Evolutionary conservation across 306 rosid genomes (phyloP), one percentile per base, ranked within the genome.

Genomic region (Lagenaria siceraria): DNA sequence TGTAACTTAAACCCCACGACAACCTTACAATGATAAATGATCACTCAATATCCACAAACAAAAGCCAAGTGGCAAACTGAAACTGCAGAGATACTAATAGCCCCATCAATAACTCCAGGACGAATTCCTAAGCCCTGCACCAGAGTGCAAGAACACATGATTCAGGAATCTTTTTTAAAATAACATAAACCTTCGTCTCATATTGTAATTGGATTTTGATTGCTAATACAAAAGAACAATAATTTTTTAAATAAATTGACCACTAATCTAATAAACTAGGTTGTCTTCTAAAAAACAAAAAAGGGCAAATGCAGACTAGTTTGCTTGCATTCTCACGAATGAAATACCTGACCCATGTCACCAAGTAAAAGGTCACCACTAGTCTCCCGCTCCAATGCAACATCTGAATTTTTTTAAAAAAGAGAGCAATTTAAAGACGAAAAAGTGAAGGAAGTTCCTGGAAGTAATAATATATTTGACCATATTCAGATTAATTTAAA

Each of bases 261-360:
- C 9, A 17, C 58, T 46, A 2, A 51, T n/a, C n/a, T 19, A 35
- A 24, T 40, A 13, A 42, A 43, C 62, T 73, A 72, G 19, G 17
- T 5, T 27, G 66, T 0, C 35, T 51, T 51, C 8, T 17, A 5
- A 51, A 7, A 2, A 43, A 11, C 10, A 3, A 51, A 49, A 46
- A 14, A 42, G 19, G 8, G 0, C 21, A 51, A 0, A 59, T 12
- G 64, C 13, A 70, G 15, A 43, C 48, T 52, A 22, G 15, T 15
- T 73, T 17, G 52, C n/a, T 42, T 3, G 42, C 46, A 51, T 27
- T 73, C 10, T 29, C 43, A 31, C 27, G 19, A 53, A 31, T 51
- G 56, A n/a, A 54, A 81, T 85, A 94, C 98, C 91, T 92, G 98
- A 59, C 98, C 98, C 98, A 95, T 95, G 85, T 95, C 98, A 78